Conservation (phyloP, 768 basidiomycete genomes). For the Pholiota molesta region DNA sequence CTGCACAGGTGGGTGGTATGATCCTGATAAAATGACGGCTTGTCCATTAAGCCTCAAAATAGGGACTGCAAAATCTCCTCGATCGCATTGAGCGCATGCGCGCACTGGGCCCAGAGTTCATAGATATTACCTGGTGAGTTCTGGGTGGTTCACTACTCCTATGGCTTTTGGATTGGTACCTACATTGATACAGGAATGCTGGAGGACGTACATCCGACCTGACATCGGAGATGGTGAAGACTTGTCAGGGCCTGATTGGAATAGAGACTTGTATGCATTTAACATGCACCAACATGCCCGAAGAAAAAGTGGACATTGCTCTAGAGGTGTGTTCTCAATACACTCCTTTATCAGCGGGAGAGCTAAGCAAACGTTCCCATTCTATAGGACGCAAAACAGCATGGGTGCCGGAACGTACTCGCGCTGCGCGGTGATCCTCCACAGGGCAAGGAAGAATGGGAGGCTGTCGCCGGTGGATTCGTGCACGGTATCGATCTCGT, state of each 20-base stretch:
- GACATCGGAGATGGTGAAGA: conserved; percentile 92
- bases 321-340: conserved; percentile 61
- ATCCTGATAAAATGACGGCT: neutral
- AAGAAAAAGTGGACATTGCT: conserved; percentile 91
- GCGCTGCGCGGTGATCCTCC: conserved; percentile 95
- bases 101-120: conserved; percentile 92
- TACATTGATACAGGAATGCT: conserved; percentile 72
- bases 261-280: conserved; percentile 98
- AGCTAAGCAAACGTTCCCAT: neutral
- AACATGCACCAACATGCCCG: conserved; percentile 99
- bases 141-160: neutral
- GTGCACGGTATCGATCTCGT: conserved; percentile 92
- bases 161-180: neutral
- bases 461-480: conserved; percentile 90
- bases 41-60: conserved; percentile 4
- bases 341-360: neutral
- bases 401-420: conserved; percentile 91
- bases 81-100: conserved; percentile 99
- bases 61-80: conserved; percentile 94
- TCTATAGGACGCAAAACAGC: conserved; percentile 80
- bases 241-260: conserved; percentile 90
- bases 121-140: conserved; percentile 93
- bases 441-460: conserved; percentile 87
- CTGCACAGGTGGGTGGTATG: conserved; percentile 71
- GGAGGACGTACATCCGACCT: conserved; percentile 95